Percentiles rank a stretch among this genome's conserved stretches.
These are phyloP conservation scores for Mycena haematopus DNA, from an alignment of 768 basidiomycete genomes.

Conservation along the genomic window DNA sequence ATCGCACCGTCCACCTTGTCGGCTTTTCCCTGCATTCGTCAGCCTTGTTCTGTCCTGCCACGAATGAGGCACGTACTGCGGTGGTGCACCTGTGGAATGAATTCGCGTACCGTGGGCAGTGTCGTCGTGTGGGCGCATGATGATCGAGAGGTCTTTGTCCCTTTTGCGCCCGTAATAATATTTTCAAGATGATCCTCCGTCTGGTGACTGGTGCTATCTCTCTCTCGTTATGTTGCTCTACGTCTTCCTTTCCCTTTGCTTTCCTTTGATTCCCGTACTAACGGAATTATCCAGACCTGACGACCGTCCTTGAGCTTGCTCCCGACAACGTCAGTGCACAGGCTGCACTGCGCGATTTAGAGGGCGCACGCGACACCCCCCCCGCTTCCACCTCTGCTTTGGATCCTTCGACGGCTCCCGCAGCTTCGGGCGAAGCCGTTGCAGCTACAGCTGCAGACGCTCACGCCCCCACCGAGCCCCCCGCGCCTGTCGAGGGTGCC, in stretches of 20 bases:
- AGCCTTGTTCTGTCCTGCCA: no score
- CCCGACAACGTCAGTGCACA: constrained; percentile 24
- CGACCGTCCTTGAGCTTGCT: constrained; percentile 21
- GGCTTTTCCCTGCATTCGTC: no score
- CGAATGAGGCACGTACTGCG: no score
- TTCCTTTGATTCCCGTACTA: neutral
- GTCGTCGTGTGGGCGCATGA: no score
- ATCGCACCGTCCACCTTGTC: no score
- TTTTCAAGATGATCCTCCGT: no score
- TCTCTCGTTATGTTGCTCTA: neutral
- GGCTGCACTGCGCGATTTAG: constrained; percentile 16
- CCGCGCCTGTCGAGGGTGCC: neutral
- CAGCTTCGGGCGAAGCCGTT: neutral
- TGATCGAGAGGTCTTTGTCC: no score
- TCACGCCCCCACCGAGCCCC: neutral
- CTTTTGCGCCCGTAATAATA: no score
- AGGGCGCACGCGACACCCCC: neutral
- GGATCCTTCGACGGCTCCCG: neutral
- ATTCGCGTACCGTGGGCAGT: no score
- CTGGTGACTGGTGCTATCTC: neutral
- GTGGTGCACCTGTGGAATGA: no score
- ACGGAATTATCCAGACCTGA: constrained; percentile 8
- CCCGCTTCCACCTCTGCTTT: neutral
- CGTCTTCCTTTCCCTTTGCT: neutral
- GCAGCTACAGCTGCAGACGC: neutral